Evolutionary conservation across 2,329 filamentous ascomycete genomes (phyloP), one percentile per base, ranked within the genome.

Genomic region (Stemphylium beticola): DNA sequence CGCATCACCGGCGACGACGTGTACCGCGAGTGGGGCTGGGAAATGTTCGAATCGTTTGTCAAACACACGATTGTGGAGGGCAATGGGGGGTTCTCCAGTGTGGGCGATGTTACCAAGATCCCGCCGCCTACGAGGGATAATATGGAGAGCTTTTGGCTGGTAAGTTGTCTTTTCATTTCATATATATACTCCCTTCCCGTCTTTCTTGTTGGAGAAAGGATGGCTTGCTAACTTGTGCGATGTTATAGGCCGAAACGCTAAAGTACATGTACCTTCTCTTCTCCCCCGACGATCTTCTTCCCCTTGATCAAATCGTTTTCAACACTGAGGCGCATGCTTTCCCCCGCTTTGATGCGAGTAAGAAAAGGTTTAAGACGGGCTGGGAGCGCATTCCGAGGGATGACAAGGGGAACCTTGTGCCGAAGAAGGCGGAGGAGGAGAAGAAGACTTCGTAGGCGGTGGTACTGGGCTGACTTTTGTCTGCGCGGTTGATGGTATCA

Each of bases 71-170:
- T 89, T 6, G 89, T 96, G 2, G 82, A 85, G 38, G 88, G 93
- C 34, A 86, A 87, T 33, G 87, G 87, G 34, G 92, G 92, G 0
- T 98, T 96, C 72, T 92, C 91, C 1, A 93, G 89, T 62, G 81
- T 98, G 57, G 82, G 82, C 15, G 86, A 96, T 71, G 93, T 92
- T 22, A 87, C 88, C 62, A 76, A 77, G 4, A 77, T 95, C 9
- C 92, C 93, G 17, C 86, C 92, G 0, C 75, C 80, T 12, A 79
- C 81, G 40, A 83, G 86, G 56, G 93, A 99, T 76, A 98, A 98
- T 66, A 97, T 99, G 93, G 95, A 99, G 79, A 96, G 92, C 73
- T 98, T 98, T 78, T 99, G 95, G 95, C 85, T 99, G 81, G 89
- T 91, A 78, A 79, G 88, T 78, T 22, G 7, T 33, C 14, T 4